A percentile compares a stretch with the other conserved stretches of the same genome.
Conservation (phyloP, 805 yeast genomes). For the Sugiyamaella americana region DNA sequence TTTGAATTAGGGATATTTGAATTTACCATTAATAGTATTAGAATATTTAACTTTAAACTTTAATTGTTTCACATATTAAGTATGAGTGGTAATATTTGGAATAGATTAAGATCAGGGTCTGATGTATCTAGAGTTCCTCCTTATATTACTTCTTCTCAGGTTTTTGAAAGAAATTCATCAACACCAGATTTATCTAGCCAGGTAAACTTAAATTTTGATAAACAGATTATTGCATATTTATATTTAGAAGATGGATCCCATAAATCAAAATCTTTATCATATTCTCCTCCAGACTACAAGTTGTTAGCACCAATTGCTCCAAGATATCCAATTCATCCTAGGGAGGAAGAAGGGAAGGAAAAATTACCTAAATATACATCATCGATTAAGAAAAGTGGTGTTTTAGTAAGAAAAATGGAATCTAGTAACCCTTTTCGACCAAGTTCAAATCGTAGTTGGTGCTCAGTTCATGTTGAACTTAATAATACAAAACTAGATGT, state of each 20-base stretch:
- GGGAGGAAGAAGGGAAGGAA: slow-evolving; percentile 34
- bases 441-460: slow-evolving; percentile 67
- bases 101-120: slow-evolving; percentile 12
- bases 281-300: slow-evolving; percentile 34
- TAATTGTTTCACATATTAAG: too few relatives aligned
- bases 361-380: slow-evolving; percentile 61
- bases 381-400: slow-evolving; percentile 53
- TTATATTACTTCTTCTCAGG: slow-evolving; percentile 7
- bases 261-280: neutral
- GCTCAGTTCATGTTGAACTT: slow-evolving; percentile 57
- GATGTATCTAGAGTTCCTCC: slow-evolving; percentile 11
- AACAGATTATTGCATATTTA: slow-evolving; percentile 9
- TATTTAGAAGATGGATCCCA: slow-evolving; percentile 11
- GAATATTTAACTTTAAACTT: too few relatives aligned
- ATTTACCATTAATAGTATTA: too few relatives aligned
- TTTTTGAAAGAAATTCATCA: slow-evolving; percentile 12
- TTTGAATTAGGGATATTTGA: too few relatives aligned
- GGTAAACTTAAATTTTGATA: slow-evolving; percentile 2
- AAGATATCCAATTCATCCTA: slow-evolving; percentile 32
- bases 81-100: too few relatives aligned
- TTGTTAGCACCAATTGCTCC: slow-evolving; percentile 34
- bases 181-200: slow-evolving; percentile 12
- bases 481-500: slow-evolving; percentile 83
- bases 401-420: slow-evolving; percentile 61
- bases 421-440: slow-evolving; percentile 73